Evolutionary conservation across 176 grass and related monocot genomes (phyloP).

Genomic region (bread wheat (Triticum aestivum)): IWGSC_CS_RefSeq_v2.1 NC_057808.1:524038173-524038672

Average conservation of each 20-base stretch:
- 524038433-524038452: conserved; percentile 41
- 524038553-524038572: not conserved
- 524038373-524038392: conserved; percentile 61
- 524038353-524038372: conserved; percentile 50
- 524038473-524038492: conserved; percentile 53
- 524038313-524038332: not conserved
- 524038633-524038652: conserved; percentile 72
- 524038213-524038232: conserved; percentile 64
- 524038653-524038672: conserved; percentile 66
- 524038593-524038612: conserved; percentile 56
- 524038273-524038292: not conserved
- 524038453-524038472: conserved; percentile 64
- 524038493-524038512: conserved; percentile 59
- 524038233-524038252: conserved; percentile 45
- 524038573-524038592: conserved; percentile 54
- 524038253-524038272: conserved; percentile 34
- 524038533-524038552: not conserved
- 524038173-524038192: conserved; percentile 51
- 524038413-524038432: conserved; percentile 35
- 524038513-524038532: not conserved
- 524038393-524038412: conserved; percentile 32
- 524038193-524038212: conserved; percentile 63
- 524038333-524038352: not conserved
- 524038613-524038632: conserved; percentile 51
- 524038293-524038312: not conserved